Conservation (phyloP, 768 basidiomycete genomes). For the Pisolithus microcarpus region DNA sequence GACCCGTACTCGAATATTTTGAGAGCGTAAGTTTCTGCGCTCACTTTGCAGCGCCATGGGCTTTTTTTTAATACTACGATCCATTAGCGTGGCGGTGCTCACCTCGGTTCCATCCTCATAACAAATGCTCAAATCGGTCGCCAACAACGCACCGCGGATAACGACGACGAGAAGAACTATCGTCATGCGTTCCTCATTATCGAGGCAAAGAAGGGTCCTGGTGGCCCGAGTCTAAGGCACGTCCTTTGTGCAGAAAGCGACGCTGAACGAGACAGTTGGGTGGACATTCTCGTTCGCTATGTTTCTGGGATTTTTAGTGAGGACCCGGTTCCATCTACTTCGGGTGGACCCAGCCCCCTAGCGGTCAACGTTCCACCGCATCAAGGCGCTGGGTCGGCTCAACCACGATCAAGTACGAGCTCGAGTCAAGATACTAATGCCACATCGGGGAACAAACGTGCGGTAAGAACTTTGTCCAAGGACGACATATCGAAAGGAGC, state of each 20-base stretch:
- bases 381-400: constrained; percentile 27
- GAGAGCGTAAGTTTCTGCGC: constrained; percentile 69
- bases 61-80: constrained; percentile 3
- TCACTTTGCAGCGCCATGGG: constrained; percentile 4
- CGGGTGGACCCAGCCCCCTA: constrained; percentile 27
- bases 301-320: constrained; percentile 78
- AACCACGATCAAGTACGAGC: constrained; percentile 53
- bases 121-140: constrained; percentile 95
- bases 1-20: constrained; percentile 88
- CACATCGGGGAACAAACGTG: constrained; percentile 25
- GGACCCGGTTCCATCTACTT: constrained; percentile 43
- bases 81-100: constrained; percentile 76
- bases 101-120: constrained; percentile 84
- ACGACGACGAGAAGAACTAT: constrained; percentile 87
- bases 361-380: constrained; percentile 18
- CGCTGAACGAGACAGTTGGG: constrained; percentile 88
- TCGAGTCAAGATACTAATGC: constrained; percentile 28
- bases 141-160: constrained; percentile 61
- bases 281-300: constrained; percentile 86
- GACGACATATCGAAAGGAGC: constrained; percentile 54
- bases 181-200: constrained; percentile 97
- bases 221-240: constrained; percentile 69
- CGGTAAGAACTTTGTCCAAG: constrained; percentile 41
- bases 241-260: constrained; percentile 97
- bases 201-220: constrained; percentile 70